Percentiles rank a stretch among this genome's conserved stretches.
Conservation (phyloP, 768 basidiomycete species). For the Boletus patriciae region DNA sequence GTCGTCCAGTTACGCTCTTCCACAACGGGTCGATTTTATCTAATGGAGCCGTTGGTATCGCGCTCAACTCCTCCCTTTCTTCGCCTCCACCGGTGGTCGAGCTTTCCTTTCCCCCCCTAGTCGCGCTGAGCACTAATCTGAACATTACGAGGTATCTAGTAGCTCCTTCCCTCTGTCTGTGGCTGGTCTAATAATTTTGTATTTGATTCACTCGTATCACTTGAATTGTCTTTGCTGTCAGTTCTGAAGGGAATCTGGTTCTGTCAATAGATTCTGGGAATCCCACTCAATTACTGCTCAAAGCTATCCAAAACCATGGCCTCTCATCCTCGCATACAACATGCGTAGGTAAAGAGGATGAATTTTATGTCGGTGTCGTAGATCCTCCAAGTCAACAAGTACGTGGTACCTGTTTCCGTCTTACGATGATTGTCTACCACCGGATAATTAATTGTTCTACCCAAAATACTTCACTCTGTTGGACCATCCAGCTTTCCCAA, state of each 20-base stretch:
- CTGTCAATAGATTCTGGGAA: conserved; percentile 55
- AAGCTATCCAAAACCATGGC: conserved; percentile 45
- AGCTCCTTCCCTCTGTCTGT: neutral
- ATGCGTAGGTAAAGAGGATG: conserved; percentile 48
- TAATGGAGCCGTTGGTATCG: conserved; percentile 71
- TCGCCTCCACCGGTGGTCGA: conserved; percentile 13
- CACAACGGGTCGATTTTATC: conserved; percentile 53
- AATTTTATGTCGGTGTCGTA: conserved; percentile 55
- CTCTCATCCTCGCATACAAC: conserved; percentile 25
- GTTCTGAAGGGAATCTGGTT: conserved; percentile 74
- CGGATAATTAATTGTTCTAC: neutral
- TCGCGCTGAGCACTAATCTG: conserved; percentile 44
- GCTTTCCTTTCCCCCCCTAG: conserved; percentile 41
- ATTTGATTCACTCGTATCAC: neutral
- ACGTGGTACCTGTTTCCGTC: neutral
- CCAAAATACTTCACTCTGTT: neutral
- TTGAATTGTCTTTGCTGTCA: neutral
- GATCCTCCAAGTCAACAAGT: conserved; percentile 18
- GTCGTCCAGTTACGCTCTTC: conserved; percentile 70
- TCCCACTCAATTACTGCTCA: conserved; percentile 60
- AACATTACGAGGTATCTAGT: conserved; percentile 52
- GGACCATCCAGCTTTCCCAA: conserved; percentile 38
- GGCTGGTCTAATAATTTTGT: neutral
- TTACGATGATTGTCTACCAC: neutral
- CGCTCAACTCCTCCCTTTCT: conserved; percentile 31